Conservation (phyloP, 768 basidiomycete genomes). For the Serendipita indica region DNA sequence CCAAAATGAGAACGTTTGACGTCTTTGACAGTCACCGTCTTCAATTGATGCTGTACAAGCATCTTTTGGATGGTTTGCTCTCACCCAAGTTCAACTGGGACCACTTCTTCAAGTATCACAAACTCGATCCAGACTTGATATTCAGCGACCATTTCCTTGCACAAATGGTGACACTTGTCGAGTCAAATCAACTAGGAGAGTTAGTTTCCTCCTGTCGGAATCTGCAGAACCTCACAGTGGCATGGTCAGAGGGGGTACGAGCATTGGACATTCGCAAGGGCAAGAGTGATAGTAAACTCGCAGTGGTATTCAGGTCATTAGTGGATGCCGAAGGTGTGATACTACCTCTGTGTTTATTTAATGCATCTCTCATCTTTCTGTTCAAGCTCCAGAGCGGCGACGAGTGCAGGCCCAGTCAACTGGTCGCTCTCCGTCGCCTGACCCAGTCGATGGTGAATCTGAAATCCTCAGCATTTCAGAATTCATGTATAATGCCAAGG, state of each 20-base stretch:
- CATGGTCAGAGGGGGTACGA: background rate
- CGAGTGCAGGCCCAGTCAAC: too few relatives aligned
- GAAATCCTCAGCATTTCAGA: too few relatives aligned
- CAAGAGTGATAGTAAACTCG: background rate
- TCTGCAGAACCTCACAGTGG: background rate
- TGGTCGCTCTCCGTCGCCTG: too few relatives aligned
- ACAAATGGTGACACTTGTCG: too few relatives aligned
- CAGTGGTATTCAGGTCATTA: background rate
- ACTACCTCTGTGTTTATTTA: too few relatives aligned
- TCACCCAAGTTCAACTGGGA: background rate
- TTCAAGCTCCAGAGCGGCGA: too few relatives aligned
- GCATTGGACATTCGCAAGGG: background rate
- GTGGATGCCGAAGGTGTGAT: too few relatives aligned
- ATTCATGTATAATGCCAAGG: too few relatives aligned
- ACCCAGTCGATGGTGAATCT: too few relatives aligned
- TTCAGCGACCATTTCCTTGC: background rate
- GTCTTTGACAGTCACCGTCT: background rate
- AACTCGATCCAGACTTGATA: background rate
- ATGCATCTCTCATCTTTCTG: too few relatives aligned
- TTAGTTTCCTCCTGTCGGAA: background rate
- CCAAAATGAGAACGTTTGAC: background rate
- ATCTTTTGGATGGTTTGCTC: background rate
- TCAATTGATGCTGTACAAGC: slow-evolving; percentile 5
- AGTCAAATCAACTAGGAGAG: background rate
- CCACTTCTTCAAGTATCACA: background rate